These are phyloP conservation scores for Cystobasidium slooffiae DNA, from an alignment of 1,284 basidiomycete genomes.

Conservation along the genomic window DNA sequence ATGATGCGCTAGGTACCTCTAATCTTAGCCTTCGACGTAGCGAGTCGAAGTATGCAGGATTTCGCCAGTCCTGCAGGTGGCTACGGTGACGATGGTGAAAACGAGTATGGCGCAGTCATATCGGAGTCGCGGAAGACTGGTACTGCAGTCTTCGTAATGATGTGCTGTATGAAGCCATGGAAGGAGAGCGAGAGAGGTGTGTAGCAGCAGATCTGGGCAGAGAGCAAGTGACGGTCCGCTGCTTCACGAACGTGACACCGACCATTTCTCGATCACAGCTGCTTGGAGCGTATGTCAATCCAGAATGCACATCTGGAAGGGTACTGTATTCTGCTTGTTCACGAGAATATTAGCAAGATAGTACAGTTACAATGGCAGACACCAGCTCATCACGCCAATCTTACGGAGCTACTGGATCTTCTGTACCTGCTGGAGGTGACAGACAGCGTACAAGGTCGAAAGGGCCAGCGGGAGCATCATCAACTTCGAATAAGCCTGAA, in stretches of 20 bases:
- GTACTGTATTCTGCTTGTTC: neutral
- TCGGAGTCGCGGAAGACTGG: too few species aligned
- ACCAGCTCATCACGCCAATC: constrained; percentile 9
- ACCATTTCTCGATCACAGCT: neutral
- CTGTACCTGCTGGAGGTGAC: constrained; percentile 12
- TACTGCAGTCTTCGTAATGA: neutral
- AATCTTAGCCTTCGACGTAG: too few species aligned
- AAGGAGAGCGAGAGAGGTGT: neutral
- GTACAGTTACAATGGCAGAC: neutral
- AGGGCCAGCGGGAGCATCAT: constrained; percentile 22
- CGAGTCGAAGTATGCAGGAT: too few species aligned
- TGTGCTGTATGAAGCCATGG: neutral
- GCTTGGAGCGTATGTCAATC: neutral
- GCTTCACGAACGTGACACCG: constrained; percentile 30
- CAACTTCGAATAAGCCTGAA: neutral
- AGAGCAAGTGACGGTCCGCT: neutral
- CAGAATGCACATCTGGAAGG: too few species aligned
- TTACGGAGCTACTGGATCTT: constrained; percentile 15
- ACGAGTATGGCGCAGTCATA: too few species aligned
- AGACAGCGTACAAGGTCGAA: constrained; percentile 8
- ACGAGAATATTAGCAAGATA: neutral
- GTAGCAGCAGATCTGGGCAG: neutral
- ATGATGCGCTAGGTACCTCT: too few species aligned
- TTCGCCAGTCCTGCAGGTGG: too few species aligned
- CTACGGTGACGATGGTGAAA: too few species aligned